A percentile compares a stretch with the other conserved stretches of the same genome.
These are phyloP conservation scores for Lachnellula subtilissima DNA, from an alignment of 2,329 filamentous ascomycete genomes.

Conservation along the genomic window DNA sequence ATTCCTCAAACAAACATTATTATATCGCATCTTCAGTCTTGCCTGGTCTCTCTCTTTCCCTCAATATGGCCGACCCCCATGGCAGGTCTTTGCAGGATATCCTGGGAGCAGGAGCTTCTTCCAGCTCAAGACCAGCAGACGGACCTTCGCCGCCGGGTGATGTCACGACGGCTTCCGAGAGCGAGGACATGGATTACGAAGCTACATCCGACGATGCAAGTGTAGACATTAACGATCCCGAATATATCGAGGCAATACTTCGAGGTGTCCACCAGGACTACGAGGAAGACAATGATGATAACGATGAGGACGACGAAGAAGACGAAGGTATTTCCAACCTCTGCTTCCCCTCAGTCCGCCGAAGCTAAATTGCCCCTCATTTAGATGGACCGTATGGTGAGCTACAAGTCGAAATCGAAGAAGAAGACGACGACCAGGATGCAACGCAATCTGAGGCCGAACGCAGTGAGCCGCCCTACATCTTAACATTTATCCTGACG, in stretches of 20 bases:
- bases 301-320: conserved; percentile 7
- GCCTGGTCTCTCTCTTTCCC: neutral
- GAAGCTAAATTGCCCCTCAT: neutral
- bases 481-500: conserved; percentile 20
- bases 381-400: conserved; percentile 8
- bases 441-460: conserved; percentile 22
- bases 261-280: conserved; percentile 9
- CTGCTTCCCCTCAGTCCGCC: neutral
- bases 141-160: neutral
- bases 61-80: neutral
- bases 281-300: conserved; percentile 11
- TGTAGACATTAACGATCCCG: neutral
- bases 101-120: neutral
- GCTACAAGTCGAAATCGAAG: conserved; percentile 30
- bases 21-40: neutral
- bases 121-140: neutral
- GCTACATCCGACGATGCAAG: conserved; percentile 6
- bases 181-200: conserved; percentile 31
- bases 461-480: conserved; percentile 32
- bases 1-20: neutral
- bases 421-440: conserved; percentile 37
- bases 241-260: conserved; percentile 1
- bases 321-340: neutral
- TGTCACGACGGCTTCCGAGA: conserved; percentile 12
- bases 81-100: neutral